phyloP scores from a whole-genome alignment of 768 basidiomycete genomes.

The Leccinum boreale region DNA sequence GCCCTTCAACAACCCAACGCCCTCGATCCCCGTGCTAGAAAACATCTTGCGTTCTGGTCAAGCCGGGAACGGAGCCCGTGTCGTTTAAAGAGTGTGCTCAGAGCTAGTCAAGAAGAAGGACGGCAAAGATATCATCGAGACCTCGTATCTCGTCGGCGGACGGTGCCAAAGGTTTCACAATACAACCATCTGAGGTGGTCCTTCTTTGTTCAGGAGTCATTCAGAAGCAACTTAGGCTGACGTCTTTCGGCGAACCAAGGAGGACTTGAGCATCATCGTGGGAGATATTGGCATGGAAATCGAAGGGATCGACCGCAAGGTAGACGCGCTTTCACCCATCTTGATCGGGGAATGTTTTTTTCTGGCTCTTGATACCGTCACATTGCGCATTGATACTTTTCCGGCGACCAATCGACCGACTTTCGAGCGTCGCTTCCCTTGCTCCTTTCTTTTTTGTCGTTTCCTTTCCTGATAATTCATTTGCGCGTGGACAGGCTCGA shows the following conservation, averaged over 20 bases:
- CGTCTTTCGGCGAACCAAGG: no score
- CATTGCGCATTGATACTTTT: conserved; percentile 19
- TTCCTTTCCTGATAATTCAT: background rate
- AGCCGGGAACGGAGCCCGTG: conserved; percentile 43
- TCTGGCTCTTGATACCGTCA: background rate
- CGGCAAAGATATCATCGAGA: conserved; percentile 26
- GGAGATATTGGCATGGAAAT: no score
- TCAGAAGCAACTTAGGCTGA: conserved; percentile 12
- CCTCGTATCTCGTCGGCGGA: conserved; percentile 40
- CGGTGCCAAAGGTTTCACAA: conserved; percentile 30
- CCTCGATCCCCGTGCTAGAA: conserved; percentile 24
- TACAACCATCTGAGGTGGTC: background rate
- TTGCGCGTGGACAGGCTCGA: background rate
- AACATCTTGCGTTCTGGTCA: conserved; percentile 27
- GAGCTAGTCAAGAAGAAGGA: conserved; percentile 28
- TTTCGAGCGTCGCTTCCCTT: background rate
- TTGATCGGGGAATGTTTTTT: background rate
- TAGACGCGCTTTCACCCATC: background rate
- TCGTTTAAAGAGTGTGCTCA: conserved; percentile 42
- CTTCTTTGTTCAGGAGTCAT: conserved; percentile 24
- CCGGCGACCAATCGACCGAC: conserved; percentile 3
- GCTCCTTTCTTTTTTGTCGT: no score
- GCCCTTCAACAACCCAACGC: conserved; percentile 16
- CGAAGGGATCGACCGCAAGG: conserved; percentile 27
- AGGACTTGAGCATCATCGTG: no score